Base-by-base conservation (phyloP, 1,284 basidiomycete species). In the Malassezia yamatoensis region DNA sequence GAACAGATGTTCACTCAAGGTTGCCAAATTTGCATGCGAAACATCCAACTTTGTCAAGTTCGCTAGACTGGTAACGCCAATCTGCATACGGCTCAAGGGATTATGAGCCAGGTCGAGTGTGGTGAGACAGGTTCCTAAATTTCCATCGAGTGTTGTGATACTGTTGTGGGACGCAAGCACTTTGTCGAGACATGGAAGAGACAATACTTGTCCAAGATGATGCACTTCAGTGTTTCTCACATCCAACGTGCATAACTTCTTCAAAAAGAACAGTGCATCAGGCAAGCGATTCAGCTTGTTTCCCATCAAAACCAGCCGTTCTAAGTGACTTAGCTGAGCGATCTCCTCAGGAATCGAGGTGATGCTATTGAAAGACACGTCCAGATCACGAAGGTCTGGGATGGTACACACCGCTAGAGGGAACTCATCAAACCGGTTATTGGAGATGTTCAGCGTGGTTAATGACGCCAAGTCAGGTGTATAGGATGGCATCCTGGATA, bases 341-440 rank as follows among this genome's bases (percentile, higher is more conserved):
- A 98, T 83, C 53, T 86, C 82, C 24, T 86, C 82, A 0, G 93
- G 91, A 3, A 98, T 80, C 47, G 83, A 81, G 0, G 81, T 80
- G 64, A 98, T 86, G 73, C 82, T 83, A 78, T 99, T 98, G 80
- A 96, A 96, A 0, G 93, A 96, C 42, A 96, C 81, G 72, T 98
- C 93, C 18, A 99, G 82, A 66, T 93, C 88, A 33, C 82, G 78
- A 29, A 98, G 81, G 16, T 79, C 81, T 5, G 79, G 78, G 72
- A 96, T 83, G 57, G 85, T 79, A 72, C 83, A 85, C 16, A 98
- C 81, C 21, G 87, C 85, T 0, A 78, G 60, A 0, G 93, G 91
- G 56, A 98, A 81, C n/a, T 74, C 76, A 41, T 83, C 83, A 74
- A 96, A 90, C 72, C 90, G 89, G 79, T 98, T 99, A 78, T 96